Base-by-base conservation (phyloP, 306 rosid genomes). In the Nissolia schottii region DNA sequence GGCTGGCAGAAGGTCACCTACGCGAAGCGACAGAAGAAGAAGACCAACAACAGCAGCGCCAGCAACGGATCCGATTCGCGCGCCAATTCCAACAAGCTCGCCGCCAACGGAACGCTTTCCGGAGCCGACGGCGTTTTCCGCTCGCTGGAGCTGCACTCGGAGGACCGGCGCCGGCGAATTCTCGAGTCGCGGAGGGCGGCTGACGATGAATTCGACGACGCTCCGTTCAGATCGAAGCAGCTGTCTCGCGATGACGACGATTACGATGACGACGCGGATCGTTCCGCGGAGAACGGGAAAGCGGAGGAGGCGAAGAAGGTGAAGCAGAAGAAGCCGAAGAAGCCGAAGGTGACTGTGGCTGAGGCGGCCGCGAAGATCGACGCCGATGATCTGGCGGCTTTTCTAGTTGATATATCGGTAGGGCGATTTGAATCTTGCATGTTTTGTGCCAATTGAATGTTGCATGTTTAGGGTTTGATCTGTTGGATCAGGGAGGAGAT, bases 1-100 rank as follows among this genome's bases (percentile, higher is more conserved):
- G 97, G 98, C 24, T 93, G 98, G 98, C 96, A 91, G 70, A 93
- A 93, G 91, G 98, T 93, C 16, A 86, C 92, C 60, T 92, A 92
- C 83, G 77, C 88, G 0, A 93, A 87, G 84, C 88, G 90, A 16
- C 94, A 85, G 80, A 89, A 73, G 86, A 88, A 81, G 86, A 93
- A 89, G 87, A 12, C 78, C 67, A 85, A 84, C 20, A 46, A 6
- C 46, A 32, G 7, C 14, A 55, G 15, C 40, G 55, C 22, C 53
- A 32, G 6, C 15, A 62, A 27, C 27, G 53, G 25, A 68, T 29
- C 86, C 4, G 92, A 86, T 65, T 22, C 88, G 10, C 64, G 45
- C 2, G 64, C 78, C 18, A 79, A 77, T 72, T 70, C 80, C 37
- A 48, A 16, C 45, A 84, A 81, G 60, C 45, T 81, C 10, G 69